These are phyloP conservation scores for Fraxinus paxiana DNA, from an alignment of 305 asterid genomes.

Conservation along the genomic window DNA sequence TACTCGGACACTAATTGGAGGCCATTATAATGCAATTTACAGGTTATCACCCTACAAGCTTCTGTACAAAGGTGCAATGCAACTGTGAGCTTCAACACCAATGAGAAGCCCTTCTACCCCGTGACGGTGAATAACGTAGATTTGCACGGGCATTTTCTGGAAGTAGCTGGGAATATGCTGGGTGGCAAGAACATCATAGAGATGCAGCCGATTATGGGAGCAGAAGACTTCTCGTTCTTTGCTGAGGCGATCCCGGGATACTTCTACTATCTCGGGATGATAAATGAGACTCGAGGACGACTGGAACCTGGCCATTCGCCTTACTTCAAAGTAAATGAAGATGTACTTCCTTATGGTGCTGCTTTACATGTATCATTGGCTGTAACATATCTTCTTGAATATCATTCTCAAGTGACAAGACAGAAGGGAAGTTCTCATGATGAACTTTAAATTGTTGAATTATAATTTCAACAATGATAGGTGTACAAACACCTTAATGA, in stretches of 20 bases:
- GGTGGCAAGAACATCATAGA: conserved; percentile 37
- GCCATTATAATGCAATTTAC: not conserved
- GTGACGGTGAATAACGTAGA: conserved; percentile 40
- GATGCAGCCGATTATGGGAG: conserved; percentile 42
- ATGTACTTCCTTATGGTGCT: conserved; percentile 57
- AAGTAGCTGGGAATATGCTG: conserved; percentile 38
- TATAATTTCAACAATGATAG: not conserved
- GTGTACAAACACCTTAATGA: too few species aligned
- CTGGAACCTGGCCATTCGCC: conserved; percentile 47
- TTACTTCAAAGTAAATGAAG: conserved; percentile 47
- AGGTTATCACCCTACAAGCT: conserved; percentile 58
- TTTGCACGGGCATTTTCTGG: conserved; percentile 42
- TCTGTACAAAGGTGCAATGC: conserved; percentile 60
- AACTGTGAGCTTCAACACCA: conserved; percentile 30
- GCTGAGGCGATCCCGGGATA: conserved; percentile 56
- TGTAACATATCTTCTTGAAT: conserved; percentile 35
- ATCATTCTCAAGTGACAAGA: conserved; percentile 20
- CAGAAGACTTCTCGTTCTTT: conserved; percentile 62
- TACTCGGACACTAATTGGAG: not conserved
- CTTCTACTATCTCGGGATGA: conserved; percentile 54
- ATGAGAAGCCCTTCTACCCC: conserved; percentile 50
- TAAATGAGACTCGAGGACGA: conserved; percentile 37
- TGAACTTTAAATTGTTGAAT: conserved; percentile 36
- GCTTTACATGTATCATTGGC: conserved; percentile 68
- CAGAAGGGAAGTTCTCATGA: conserved; percentile 28